Evolutionary conservation across 2,329 filamentous ascomycete genomes (phyloP).

Genomic region (Talaromyces sp.): DNA sequence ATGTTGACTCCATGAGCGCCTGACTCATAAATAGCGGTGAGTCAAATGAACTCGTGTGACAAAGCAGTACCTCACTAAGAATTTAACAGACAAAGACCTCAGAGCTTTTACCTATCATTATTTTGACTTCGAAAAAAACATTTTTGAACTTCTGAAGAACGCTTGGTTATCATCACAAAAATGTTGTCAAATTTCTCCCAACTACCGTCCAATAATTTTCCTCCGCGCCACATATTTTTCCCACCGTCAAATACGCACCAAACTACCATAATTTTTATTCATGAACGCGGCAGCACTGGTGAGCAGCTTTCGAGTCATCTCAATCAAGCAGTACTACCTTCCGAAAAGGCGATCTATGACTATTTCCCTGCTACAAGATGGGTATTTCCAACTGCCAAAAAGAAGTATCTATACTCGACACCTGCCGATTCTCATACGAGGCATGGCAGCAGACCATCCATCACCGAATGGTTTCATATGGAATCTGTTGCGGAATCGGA

Average conservation of each 20-base stretch:
- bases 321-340: not conserved
- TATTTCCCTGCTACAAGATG: constrained; percentile 11
- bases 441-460: constrained; percentile 1
- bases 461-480: constrained; percentile 10
- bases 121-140: not conserved
- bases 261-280: constrained; percentile 12
- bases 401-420: constrained; percentile 8
- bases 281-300: constrained; percentile 11
- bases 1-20: not conserved
- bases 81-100: not conserved
- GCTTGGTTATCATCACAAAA: not conserved
- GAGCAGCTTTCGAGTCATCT: constrained; percentile 8
- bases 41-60: not conserved
- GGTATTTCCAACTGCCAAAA: constrained; percentile 12
- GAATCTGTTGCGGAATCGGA: constrained; percentile 5
- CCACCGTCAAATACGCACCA: constrained; percentile 4
- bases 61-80: not conserved
- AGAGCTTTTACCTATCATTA: not conserved
- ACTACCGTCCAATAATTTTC: constrained; percentile 4
- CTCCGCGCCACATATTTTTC: constrained; percentile 11
- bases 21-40: not conserved
- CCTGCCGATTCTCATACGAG: not conserved
- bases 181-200: not conserved
- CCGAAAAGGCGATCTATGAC: constrained; percentile 7
- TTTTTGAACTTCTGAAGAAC: not conserved